Percentiles rank a stretch among this genome's conserved stretches.
phyloP scores from a whole-genome alignment of 164 flowering plant genomes.

The Nymphaea colorata region DNA sequence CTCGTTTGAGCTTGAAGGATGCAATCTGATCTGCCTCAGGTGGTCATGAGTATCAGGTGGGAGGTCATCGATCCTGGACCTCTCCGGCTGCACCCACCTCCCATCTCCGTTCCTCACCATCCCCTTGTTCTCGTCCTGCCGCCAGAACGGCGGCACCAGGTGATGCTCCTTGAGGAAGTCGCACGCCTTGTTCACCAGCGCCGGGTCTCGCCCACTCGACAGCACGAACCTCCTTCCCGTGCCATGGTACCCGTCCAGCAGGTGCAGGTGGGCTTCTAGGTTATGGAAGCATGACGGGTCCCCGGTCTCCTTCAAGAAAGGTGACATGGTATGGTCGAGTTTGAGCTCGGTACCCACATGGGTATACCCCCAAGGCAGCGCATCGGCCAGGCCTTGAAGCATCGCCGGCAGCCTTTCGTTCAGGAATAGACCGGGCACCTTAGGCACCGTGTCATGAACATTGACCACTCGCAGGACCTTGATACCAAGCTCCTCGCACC shows the following conservation, averaged over 20 bases:
- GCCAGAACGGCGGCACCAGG: constrained; percentile 60
- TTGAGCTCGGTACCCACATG: constrained; percentile 66
- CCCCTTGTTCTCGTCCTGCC: constrained; percentile 73
- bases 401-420: constrained; percentile 23
- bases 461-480: constrained; percentile 57
- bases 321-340: constrained; percentile 42
- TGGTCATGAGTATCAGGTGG: constrained; percentile 59
- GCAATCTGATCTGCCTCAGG: constrained; percentile 28
- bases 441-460: constrained; percentile 67
- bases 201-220: constrained; percentile 44
- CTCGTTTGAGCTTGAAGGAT: not conserved
- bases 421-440: constrained; percentile 53
- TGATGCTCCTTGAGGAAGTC: constrained; percentile 41
- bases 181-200: constrained; percentile 57
- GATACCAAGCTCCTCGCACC: constrained; percentile 54
- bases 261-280: constrained; percentile 52
- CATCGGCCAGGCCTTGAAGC: constrained; percentile 39
- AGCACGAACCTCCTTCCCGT: constrained; percentile 21
- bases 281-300: constrained; percentile 44
- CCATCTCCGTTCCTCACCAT: constrained; percentile 66
- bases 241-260: constrained; percentile 64
- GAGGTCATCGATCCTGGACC: constrained; percentile 46
- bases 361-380: constrained; percentile 76
- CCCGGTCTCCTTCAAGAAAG: constrained; percentile 26
- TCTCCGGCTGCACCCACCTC: constrained; percentile 58